Evolutionary conservation across 2,329 filamentous ascomycete species (phyloP).

Genomic region (Colletotrichum brevisporum): DNA sequence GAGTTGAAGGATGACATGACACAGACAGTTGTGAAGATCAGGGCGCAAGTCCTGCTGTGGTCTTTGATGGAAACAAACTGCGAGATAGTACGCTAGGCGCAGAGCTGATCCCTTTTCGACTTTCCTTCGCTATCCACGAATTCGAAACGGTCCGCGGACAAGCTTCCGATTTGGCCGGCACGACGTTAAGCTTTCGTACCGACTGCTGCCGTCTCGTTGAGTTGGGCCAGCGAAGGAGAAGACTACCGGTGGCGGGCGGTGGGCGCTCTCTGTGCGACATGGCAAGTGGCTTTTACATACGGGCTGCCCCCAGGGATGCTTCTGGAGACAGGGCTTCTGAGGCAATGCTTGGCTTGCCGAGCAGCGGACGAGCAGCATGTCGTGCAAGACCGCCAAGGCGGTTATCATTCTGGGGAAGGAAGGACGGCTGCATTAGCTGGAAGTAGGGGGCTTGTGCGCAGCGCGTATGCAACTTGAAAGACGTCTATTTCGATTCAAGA

Average conservation of each 20-base stretch:
- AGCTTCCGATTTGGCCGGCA: no score
- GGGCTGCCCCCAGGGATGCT: background rate
- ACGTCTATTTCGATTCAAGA: background rate
- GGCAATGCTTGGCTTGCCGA: background rate
- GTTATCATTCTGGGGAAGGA: slow-evolving; percentile 26
- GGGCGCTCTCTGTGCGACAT: background rate
- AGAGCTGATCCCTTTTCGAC: no score
- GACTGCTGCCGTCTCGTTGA: background rate
- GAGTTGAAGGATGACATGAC: slow-evolving; percentile 12
- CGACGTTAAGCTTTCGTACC: background rate
- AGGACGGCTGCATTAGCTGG: slow-evolving; percentile 7
- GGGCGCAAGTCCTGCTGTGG: no score
- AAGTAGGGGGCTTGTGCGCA: slow-evolving; percentile 2
- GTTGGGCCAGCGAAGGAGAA: background rate
- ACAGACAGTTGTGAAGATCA: slow-evolving; percentile 5
- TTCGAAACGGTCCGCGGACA: no score
- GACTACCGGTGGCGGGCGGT: background rate
- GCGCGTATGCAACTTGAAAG: no score
- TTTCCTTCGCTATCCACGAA: background rate
- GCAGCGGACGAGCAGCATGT: slow-evolving; percentile 4
- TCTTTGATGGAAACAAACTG: no score
- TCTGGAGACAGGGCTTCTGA: background rate
- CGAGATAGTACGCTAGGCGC: background rate
- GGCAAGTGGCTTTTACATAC: background rate
- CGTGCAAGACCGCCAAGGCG: slow-evolving; percentile 18